These are phyloP conservation scores for Nigrospora sphaerica DNA, from an alignment of 2,329 filamentous ascomycete genomes.

Conservation along the genomic window DNA sequence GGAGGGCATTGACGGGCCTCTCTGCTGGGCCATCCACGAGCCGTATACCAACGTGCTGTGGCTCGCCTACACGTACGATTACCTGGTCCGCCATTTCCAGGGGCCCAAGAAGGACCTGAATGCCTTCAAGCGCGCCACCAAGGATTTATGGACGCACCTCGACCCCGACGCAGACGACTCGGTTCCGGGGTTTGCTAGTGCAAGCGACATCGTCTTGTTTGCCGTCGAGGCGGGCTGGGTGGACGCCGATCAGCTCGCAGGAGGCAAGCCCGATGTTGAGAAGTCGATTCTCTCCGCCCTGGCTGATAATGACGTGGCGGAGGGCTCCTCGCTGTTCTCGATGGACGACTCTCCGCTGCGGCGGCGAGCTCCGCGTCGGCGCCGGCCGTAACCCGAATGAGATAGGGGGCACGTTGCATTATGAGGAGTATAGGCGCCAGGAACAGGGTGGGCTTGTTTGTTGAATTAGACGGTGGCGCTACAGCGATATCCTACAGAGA, in stretches of 20 bases:
- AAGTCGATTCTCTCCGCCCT: constrained; percentile 24
- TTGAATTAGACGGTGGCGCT: too few relatives aligned
- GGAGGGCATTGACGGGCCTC: constrained; percentile 34
- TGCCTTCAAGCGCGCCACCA: constrained; percentile 39
- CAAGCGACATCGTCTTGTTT: constrained; percentile 49
- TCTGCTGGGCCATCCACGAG: constrained; percentile 47
- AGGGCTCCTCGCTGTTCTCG: background rate
- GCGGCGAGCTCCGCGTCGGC: constrained; percentile 15
- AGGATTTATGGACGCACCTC: constrained; percentile 47
- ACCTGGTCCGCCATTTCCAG: constrained; percentile 38
- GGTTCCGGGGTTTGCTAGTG: constrained; percentile 45
- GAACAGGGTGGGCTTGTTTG: too few relatives aligned
- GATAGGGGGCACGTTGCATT: background rate
- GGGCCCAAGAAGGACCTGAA: constrained; percentile 38
- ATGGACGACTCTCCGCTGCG: constrained; percentile 9
- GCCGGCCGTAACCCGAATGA: background rate
- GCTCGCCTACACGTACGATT: constrained; percentile 55
- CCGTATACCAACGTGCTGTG: constrained; percentile 61
- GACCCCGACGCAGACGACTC: constrained; percentile 40
- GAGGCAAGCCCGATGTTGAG: constrained; percentile 20
- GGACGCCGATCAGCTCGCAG: constrained; percentile 42
- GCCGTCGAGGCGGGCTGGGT: constrained; percentile 53
- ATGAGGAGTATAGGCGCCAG: too few relatives aligned
- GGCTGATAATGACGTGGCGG: constrained; percentile 7
- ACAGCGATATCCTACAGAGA: too few relatives aligned